Percentiles rank a stretch among this genome's conserved stretches.
Conservation (phyloP, 257 asterid genomes). For the Dorcoceras hygrometricum region DNA sequence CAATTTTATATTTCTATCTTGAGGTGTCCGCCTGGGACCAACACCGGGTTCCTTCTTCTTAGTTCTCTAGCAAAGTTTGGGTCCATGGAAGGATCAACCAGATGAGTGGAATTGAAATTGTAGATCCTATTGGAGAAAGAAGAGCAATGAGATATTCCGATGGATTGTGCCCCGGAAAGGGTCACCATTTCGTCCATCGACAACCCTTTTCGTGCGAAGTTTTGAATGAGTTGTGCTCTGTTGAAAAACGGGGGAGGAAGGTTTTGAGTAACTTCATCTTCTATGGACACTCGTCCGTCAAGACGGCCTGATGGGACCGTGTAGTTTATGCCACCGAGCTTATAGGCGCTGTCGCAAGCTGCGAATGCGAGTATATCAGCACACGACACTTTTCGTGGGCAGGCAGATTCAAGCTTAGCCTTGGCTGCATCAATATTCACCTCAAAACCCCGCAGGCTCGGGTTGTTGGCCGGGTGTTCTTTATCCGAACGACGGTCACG, state of each 20-base stretch:
- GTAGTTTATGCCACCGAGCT: constrained; percentile 30
- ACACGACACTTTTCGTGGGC: constrained; percentile 45
- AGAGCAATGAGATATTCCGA: constrained; percentile 38
- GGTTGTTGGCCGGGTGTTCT: constrained; percentile 24
- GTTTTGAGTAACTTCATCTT: constrained; percentile 19
- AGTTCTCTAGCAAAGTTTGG: constrained; percentile 18
- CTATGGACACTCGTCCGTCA: constrained; percentile 30
- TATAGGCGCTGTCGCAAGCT: constrained; percentile 35
- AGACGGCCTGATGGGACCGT: constrained; percentile 43
- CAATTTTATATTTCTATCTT: too few relatives aligned
- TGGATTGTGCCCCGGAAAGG: constrained; percentile 52
- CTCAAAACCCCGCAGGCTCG: constrained; percentile 40
- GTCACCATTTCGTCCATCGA: constrained; percentile 40
- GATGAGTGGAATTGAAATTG: constrained; percentile 24
- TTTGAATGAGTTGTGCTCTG: constrained; percentile 23
- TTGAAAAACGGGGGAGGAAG: constrained; percentile 29
- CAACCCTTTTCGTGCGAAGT: constrained; percentile 35
- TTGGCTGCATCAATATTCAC: constrained; percentile 46
- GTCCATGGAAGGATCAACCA: constrained; percentile 36
- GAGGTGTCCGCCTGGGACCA: too few relatives aligned
- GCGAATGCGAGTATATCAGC: constrained; percentile 43
- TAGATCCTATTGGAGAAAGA: constrained; percentile 24
- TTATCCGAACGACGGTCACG: constrained; percentile 27
- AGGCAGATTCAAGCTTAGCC: constrained; percentile 30
- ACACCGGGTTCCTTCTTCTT: constrained; percentile 16